Evolutionary conservation across 2,329 filamentous ascomycete genomes (phyloP), one percentile per base, ranked within the genome.

Genomic region (Sporothrix curviconia): DNA sequence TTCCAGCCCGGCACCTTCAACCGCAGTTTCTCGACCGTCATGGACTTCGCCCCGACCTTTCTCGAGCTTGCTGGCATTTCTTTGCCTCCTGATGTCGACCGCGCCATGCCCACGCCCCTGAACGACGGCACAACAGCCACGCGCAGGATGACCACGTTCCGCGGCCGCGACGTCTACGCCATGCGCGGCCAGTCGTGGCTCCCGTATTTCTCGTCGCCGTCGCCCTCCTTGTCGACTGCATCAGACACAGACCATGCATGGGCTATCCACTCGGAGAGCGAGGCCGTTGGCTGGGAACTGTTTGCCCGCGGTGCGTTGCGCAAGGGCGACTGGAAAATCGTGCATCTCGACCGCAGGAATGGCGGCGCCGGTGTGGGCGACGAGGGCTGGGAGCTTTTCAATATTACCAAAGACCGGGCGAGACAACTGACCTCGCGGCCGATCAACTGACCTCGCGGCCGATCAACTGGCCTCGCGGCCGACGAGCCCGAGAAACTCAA

Each of bases 21-120:
- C 3, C 70, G 76, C 65, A 69, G 74, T 44, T 82, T 82, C 67
- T 73, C 77, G 4, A 79, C 76, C 0, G 75, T 78, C 36, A 79
- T 79, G 76, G 76, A 79, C 60, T 69, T 80, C 1, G 71, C 74
- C 1, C 77, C 76, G 0, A 76, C 77, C 1, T 70, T 78, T 25
- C 69, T 78, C 30, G 76, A 78, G 12, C 71, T 78, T 66, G 75
- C 75, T 2, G 74, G 73, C 25, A 65, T 76, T 36, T 64, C 69
- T 37, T 80, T 84, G 61, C 81, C 81, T 0, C 36, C 36, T 7
- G 36, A 9, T 15, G 36, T 39, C 14, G 36, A 39, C 14, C 36
- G 36, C 14, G 4, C 36, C 7, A 39, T 39, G 36, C 36, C 36
- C 5, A 8, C 36, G 36, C 36, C 36, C 14, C 36, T 40, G 8